Evolutionary conservation across 169 alveolate species (phyloP).

Genomic region (Amoebophrya sp.): DNA sequence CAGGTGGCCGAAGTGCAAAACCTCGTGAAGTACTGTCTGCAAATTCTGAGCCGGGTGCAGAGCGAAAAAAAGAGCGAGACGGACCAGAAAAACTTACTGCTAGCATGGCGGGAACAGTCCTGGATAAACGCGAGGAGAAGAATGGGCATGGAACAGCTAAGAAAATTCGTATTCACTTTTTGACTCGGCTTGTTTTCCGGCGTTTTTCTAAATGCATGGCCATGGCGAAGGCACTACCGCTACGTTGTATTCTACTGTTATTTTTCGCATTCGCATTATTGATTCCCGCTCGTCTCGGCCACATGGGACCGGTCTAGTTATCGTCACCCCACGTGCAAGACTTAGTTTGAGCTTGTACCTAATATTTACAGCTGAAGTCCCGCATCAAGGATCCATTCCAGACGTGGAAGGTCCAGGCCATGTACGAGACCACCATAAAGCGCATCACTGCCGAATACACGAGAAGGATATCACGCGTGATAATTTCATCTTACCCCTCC

Average conservation of each 20-base stretch:
- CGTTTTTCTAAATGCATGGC: too few relatives aligned
- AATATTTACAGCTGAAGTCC: not conserved
- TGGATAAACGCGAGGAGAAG: constrained; percentile 23
- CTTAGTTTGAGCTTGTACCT: too few relatives aligned
- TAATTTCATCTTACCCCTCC: too few relatives aligned
- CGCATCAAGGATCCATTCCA: constrained; percentile 14
- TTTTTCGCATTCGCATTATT: too few relatives aligned
- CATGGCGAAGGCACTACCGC: too few relatives aligned
- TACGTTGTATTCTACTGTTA: too few relatives aligned
- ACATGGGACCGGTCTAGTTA: too few relatives aligned
- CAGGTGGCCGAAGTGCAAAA: not conserved
- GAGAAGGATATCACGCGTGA: not conserved
- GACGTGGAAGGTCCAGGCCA: constrained; percentile 22
- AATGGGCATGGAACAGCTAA: not conserved
- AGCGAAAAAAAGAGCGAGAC: not conserved
- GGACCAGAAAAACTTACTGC: not conserved
- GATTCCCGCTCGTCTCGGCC: too few relatives aligned
- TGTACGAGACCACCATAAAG: constrained; percentile 15
- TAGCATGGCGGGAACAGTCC: not conserved
- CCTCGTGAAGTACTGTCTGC: constrained; percentile 8
- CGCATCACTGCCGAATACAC: not conserved
- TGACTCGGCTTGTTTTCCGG: not conserved
- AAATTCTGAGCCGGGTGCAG: not conserved
- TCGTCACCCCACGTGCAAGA: too few relatives aligned
- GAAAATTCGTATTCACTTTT: not conserved